Conservation (phyloP, 2,329 filamentous ascomycete genomes). For the Ceratocystis lukuohia region DNA sequence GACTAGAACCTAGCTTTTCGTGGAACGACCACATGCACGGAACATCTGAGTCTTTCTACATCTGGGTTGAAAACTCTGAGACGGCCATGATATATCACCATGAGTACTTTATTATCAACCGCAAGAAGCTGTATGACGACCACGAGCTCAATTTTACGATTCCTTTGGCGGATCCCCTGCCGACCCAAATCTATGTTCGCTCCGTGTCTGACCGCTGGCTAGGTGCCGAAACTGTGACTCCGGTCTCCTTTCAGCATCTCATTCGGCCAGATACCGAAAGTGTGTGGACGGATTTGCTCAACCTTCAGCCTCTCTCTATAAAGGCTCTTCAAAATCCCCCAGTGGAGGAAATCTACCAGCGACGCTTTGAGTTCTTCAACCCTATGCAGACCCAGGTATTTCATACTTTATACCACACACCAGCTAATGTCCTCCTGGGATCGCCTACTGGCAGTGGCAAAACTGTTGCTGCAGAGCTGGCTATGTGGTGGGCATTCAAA, state of each 20-base stretch:
- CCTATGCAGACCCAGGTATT: slow-evolving; percentile 99
- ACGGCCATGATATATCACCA: slow-evolving; percentile 96
- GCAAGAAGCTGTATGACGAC: slow-evolving; percentile 84
- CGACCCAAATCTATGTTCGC: slow-evolving; percentile 89
- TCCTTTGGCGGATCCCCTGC: slow-evolving; percentile 80
- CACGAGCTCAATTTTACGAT: slow-evolving; percentile 98
- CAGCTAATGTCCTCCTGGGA: slow-evolving; percentile 82
- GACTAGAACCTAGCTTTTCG: slow-evolving; percentile 72
- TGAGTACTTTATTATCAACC: slow-evolving; percentile 86
- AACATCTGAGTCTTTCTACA: slow-evolving; percentile 89
- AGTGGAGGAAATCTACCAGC: slow-evolving; percentile 74
- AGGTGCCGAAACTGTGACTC: slow-evolving; percentile 86
- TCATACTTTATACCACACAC: slow-evolving; percentile 85
- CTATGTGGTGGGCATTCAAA: slow-evolving; percentile 99
- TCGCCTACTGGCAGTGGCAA: slow-evolving; percentile 96
- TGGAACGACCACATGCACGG: slow-evolving; percentile 95
- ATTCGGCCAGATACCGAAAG: slow-evolving; percentile 96
- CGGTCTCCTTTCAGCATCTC: slow-evolving; percentile 93
- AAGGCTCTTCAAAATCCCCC: slow-evolving; percentile 74
- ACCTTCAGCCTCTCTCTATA: slow-evolving; percentile 80
- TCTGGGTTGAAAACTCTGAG: slow-evolving; percentile 98
- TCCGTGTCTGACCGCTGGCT: slow-evolving; percentile 93
- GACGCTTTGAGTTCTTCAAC: slow-evolving; percentile 93
- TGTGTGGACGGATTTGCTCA: slow-evolving; percentile 85
- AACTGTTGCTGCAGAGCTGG: slow-evolving; percentile 86